A percentile compares a stretch with the other conserved stretches of the same genome.
Evolutionary conservation across 192 early-diverging fungal species (phyloP).

Genomic region (Polychytrium aggregatum): DNA sequence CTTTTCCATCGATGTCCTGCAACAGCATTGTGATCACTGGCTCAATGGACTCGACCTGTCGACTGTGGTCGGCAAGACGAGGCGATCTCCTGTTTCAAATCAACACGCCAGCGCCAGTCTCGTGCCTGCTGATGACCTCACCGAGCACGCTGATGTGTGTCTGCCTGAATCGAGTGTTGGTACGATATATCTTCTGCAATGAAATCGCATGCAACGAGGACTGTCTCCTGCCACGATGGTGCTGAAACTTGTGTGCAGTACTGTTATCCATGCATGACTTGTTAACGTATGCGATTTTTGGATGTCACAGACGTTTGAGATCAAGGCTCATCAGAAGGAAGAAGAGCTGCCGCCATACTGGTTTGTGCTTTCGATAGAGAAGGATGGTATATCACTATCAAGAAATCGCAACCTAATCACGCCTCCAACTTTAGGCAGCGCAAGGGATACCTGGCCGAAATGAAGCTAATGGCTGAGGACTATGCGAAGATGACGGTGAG

Average conservation of each 20-base stretch:
- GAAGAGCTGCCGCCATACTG: conserved; percentile 36
- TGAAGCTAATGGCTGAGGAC: conserved; percentile 1
- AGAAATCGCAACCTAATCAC: conserved; percentile 4
- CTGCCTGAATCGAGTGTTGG: conserved; percentile 37
- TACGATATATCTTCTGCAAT: too few relatives aligned
- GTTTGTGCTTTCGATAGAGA: conserved; percentile 15
- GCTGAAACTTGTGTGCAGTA: not conserved
- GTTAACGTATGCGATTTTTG: not conserved
- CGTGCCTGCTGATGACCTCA: conserved; percentile 16
- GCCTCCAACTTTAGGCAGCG: conserved; percentile 2
- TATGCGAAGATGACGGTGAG: not conserved
- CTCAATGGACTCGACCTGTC: conserved; percentile 42
- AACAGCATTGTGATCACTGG: conserved; percentile 37
- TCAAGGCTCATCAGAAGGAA: conserved; percentile 32
- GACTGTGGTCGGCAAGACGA: conserved; percentile 41
- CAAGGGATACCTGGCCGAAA: not conserved
- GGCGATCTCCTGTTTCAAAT: conserved; percentile 53
- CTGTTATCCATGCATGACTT: not conserved
- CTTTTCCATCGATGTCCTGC: not conserved
- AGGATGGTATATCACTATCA: conserved; percentile 1
- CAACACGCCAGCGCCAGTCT: conserved; percentile 37
- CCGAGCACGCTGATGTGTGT: conserved; percentile 20
- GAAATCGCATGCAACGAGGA: not conserved
- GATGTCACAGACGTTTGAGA: conserved; percentile 23
- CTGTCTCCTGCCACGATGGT: not conserved